These are phyloP conservation scores for Podospora fimiseda DNA, from an alignment of 495 filamentous ascomycete species.

Conservation along the genomic window DNA sequence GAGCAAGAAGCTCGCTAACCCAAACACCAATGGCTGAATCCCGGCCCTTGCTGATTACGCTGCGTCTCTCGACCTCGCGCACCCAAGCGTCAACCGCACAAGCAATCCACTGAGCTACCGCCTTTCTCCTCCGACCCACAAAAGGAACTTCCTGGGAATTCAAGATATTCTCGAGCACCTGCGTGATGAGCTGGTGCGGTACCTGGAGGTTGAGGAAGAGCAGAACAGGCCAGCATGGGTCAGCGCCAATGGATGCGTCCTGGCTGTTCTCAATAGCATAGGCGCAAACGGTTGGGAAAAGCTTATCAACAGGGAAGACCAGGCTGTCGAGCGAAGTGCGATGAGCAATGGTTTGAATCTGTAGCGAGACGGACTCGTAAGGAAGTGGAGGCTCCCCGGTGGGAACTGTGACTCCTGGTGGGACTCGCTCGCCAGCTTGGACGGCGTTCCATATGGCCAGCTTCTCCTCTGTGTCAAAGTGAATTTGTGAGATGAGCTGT, in stretches of 20 bases:
- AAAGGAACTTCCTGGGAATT: constrained; percentile 83
- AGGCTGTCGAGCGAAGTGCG: constrained; percentile 64
- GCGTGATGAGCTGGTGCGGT: constrained; percentile 64
- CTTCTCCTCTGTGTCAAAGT: constrained; percentile 52
- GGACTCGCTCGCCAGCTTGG: constrained; percentile 11
- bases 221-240: constrained; percentile 72
- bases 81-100: constrained; percentile 35
- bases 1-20: constrained; percentile 36
- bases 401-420: constrained; percentile 7
- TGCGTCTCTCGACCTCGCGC: constrained; percentile 34
- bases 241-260: constrained; percentile 50
- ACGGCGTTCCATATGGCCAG: constrained; percentile 34
- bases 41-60: constrained; percentile 23
- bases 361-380: constrained; percentile 71
- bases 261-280: constrained; percentile 70
- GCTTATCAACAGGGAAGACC: constrained; percentile 60
- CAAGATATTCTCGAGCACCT: constrained; percentile 74
- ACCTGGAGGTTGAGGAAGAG: constrained; percentile 72
- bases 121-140: constrained; percentile 45
- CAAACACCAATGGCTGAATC: constrained; percentile 30
- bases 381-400: constrained; percentile 45
- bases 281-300: constrained; percentile 66
- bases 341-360: constrained; percentile 68
- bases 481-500: constrained; percentile 64
- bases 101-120: constrained; percentile 39